Percentiles rank a stretch among this genome's conserved stretches.
Evolutionary conservation across 31 red algal genomes (phyloP).

Genomic region (Porphyra umbilicalis): DNA sequence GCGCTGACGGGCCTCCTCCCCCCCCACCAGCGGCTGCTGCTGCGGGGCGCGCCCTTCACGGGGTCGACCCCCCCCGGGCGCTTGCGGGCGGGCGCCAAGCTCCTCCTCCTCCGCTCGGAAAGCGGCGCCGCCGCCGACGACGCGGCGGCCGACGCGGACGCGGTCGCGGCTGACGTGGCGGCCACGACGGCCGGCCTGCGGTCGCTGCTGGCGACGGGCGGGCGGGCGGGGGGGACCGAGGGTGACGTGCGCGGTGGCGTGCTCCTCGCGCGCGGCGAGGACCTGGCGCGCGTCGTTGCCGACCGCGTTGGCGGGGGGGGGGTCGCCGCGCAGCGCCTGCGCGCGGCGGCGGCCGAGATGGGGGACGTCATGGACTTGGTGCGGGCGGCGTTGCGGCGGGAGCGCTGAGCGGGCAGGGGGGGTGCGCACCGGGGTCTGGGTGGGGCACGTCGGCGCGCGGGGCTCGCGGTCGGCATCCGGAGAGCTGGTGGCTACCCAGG

Average conservation of each 20-base stretch:
- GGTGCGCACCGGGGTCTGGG: too few species aligned
- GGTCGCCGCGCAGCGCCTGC: not conserved
- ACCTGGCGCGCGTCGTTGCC: not conserved
- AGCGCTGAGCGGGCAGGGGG: too few species aligned
- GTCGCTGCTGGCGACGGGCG: not conserved
- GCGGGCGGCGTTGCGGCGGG: not conserved
- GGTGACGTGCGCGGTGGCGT: not conserved
- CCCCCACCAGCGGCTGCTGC: not conserved
- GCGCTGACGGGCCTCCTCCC: not conserved
- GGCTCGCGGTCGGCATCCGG: too few species aligned
- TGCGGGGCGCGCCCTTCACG: not conserved
- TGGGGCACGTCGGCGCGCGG: too few species aligned
- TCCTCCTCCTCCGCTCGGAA: not conserved
- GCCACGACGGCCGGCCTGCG: not conserved
- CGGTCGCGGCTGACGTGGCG: not conserved
- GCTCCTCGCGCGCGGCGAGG: not conserved
- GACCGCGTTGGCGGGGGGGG: not conserved
- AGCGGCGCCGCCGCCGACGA: not conserved
- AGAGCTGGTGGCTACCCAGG: too few species aligned
- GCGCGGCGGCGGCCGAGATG: not conserved
- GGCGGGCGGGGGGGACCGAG: not conserved
- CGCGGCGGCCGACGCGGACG: not conserved
- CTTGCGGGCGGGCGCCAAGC: not conserved
- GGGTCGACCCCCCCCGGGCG: not conserved
- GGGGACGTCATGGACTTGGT: not conserved